Evolutionary conservation across 2,329 filamentous ascomycete genomes (phyloP).

Genomic region (Pseudonectria foliicola): DNA sequence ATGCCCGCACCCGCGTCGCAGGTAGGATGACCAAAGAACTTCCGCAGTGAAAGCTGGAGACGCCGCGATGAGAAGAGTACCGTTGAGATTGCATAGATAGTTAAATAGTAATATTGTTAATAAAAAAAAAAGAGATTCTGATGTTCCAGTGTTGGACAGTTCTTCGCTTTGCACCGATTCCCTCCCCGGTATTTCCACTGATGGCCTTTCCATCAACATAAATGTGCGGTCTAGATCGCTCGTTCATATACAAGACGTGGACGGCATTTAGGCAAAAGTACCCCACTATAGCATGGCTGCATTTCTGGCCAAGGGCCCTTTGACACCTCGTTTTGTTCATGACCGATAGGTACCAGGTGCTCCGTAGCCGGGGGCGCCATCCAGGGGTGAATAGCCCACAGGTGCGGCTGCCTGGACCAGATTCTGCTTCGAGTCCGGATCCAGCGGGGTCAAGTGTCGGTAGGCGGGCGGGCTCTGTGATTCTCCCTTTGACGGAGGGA

Average conservation of each 20-base stretch:
- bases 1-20: too few relatives aligned
- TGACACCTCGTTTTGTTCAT: slow-evolving; percentile 8
- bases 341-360: neutral
- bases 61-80: slow-evolving; percentile 12
- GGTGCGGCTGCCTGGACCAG: slow-evolving; percentile 36
- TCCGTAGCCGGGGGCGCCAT: slow-evolving; percentile 22
- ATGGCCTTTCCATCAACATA: too few relatives aligned
- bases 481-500: slow-evolving; percentile 12
- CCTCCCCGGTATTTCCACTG: too few relatives aligned
- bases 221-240: slow-evolving; percentile 2
- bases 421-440: slow-evolving; percentile 28
- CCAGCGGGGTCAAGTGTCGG: slow-evolving; percentile 32
- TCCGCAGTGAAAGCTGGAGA: too few relatives aligned
- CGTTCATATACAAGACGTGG: slow-evolving; percentile 1
- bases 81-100: slow-evolving; percentile 13
- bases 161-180: slow-evolving; percentile 10
- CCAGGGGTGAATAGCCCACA: slow-evolving; percentile 19
- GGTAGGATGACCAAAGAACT: too few relatives aligned
- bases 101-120: slow-evolving; percentile 25
- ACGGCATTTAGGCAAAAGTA: slow-evolving; percentile 1
- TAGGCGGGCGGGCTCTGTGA: slow-evolving; percentile 23
- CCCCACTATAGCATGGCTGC: slow-evolving; percentile 2
- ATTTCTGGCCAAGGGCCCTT: slow-evolving; percentile 10
- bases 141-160: neutral
- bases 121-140: slow-evolving; percentile 22